Conservation (phyloP, 257 asterid species). For the Avicennia marina region DNA sequence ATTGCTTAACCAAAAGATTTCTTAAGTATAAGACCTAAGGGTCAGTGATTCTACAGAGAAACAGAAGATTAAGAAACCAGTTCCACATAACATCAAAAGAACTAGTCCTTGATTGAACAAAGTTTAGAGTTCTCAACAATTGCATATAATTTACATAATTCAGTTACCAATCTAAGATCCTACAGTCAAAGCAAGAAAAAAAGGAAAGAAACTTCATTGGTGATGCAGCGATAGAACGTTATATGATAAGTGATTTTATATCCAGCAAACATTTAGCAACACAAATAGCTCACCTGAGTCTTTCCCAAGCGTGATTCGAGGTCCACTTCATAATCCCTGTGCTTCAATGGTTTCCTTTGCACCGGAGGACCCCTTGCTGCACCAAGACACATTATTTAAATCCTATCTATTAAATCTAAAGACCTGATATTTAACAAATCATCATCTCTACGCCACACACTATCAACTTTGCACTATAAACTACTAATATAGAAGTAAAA, state of each 20-base stretch:
- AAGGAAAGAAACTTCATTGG: not conserved
- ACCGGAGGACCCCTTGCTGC: constrained; percentile 91
- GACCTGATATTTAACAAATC: too few relatives aligned
- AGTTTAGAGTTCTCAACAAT: too few relatives aligned
- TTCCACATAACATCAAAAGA: not conserved
- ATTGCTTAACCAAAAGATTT: not conserved
- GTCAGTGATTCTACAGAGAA: too few relatives aligned
- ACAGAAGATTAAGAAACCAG: not conserved
- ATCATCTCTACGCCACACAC: too few relatives aligned
- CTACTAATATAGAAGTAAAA: constrained; percentile 2
- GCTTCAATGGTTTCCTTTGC: constrained; percentile 96
- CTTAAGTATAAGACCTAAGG: not conserved
- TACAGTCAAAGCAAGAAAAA: not conserved
- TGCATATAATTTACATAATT: not conserved
- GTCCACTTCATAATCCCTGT: constrained; percentile 95
- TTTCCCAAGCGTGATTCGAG: constrained; percentile 97
- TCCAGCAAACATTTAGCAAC: not conserved
- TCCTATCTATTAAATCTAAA: too few relatives aligned
- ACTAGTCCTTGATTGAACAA: not conserved
- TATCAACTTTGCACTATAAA: too few relatives aligned
- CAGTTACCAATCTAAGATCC: not conserved
- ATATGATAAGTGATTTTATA: not conserved
- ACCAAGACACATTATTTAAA: constrained; percentile 11
- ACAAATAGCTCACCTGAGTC: constrained; percentile 65
- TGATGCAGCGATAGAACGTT: not conserved